Percentiles rank a stretch among this genome's conserved stretches.
Evolutionary conservation across 148 eudicot genomes (phyloP).

Genomic region (Chenopodium album): DNA sequence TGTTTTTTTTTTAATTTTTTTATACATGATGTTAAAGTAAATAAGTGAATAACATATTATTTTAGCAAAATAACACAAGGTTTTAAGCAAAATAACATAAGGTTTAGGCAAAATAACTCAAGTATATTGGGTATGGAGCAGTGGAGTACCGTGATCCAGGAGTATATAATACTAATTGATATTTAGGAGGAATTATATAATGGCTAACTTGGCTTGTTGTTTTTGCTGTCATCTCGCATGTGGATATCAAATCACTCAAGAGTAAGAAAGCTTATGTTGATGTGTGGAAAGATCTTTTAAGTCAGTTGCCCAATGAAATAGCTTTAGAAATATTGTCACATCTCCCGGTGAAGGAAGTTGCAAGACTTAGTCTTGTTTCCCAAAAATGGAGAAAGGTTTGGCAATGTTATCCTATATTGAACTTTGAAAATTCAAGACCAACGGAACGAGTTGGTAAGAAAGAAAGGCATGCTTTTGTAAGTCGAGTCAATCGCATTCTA

Average conservation of each 20-base stretch:
- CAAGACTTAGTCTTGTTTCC: constrained; percentile 16
- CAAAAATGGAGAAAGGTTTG: constrained; percentile 7
- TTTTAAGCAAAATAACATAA: too few species aligned
- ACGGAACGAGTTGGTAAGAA: too few species aligned
- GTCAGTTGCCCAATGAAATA: constrained; percentile 13
- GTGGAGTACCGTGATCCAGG: too few species aligned
- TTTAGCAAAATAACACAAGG: too few species aligned
- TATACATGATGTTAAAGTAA: too few species aligned
- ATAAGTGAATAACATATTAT: too few species aligned
- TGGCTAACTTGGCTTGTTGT: neutral
- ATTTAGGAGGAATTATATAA: neutral
- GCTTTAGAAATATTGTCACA: neutral
- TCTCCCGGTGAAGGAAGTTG: constrained; percentile 8
- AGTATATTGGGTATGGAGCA: too few species aligned
- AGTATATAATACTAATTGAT: neutral
- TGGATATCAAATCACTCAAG: neutral
- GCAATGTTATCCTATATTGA: constrained; percentile 17
- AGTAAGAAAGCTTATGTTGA: neutral
- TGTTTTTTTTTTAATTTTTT: neutral
- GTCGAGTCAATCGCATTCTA: constrained; percentile 11
- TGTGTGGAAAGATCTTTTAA: neutral
- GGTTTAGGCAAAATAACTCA: too few species aligned
- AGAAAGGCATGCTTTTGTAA: constrained; percentile 12
- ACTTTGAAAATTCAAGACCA: constrained; percentile 10
- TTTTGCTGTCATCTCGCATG: neutral